Conservation (phyloP, 176 grass and related monocot species). For the Cenchrus purpureus region DNA sequence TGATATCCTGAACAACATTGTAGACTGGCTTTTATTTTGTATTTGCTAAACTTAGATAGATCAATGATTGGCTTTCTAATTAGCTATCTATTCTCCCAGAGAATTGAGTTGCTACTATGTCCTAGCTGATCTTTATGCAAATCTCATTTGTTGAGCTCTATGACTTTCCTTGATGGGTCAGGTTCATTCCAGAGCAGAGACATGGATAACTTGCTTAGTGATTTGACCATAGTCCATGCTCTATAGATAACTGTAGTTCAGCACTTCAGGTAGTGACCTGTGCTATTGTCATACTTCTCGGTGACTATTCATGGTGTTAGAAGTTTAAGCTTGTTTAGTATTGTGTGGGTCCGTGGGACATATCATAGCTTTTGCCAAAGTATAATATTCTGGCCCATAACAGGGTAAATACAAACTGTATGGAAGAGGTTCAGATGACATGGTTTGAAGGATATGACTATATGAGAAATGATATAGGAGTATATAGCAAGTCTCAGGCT, state of each 20-base stretch:
- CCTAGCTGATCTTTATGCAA: not conserved
- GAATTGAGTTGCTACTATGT: not conserved
- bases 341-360: not conserved
- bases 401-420: not conserved
- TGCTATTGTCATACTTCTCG: constrained; percentile 13
- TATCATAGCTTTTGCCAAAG: not conserved
- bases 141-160: not conserved
- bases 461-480: not conserved
- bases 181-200: not conserved
- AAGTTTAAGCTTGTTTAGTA: not conserved
- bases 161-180: not conserved
- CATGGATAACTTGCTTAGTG: not conserved
- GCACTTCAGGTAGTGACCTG: constrained; percentile 11
- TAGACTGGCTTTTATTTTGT: not conserved
- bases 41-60: not conserved
- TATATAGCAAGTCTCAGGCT: too few species aligned
- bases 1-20: not conserved
- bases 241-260: not conserved
- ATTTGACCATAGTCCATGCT: not conserved
- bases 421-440: not conserved
- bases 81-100: not conserved
- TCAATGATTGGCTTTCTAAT: not conserved
- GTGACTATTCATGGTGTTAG: constrained; percentile 18
- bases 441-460: not conserved
- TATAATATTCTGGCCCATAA: not conserved